Evolutionary conservation across 129 eudicot species (phyloP), one percentile per base, ranked within the genome.

Genomic region (Arctium minus): DNA sequence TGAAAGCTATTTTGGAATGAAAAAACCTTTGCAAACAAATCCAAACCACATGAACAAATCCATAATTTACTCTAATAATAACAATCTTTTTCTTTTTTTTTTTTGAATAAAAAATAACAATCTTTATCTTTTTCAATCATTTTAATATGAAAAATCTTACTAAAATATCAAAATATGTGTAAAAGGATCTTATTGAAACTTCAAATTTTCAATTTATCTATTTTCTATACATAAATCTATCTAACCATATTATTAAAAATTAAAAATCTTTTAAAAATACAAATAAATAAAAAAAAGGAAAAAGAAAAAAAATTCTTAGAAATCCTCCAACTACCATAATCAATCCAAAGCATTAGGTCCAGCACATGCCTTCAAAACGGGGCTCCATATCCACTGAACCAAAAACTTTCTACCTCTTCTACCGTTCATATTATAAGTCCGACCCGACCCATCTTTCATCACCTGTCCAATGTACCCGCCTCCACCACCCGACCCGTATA

Each of bases 381-480:
- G 97, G 83, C 86, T 89, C 97, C 97, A 93, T 27, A 93, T 73
- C 97, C 97, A 93, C 90, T 93, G 97, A 35, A 93, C 95, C 95
- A 93, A 74, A 78, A 86, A 93, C 86, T 75, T 91, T 78, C 96
- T 85, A 2, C 91, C 81, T 6, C 84, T 85, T 70, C 85, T 87
- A 27, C 97, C 97, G 74, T 82, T 84, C 92, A 91, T 44, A 83
- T 93, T 93, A 79, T 35, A 93, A 7, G 91, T 91, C 86, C 87
- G 84, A 35, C 96, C 97, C 40, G 78, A 84, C 46, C 78, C 79
- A 33, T 91, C 97, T 65, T 84, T 91, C 96, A 83, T 85, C 13
- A 93, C 92, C 79, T 85, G 89, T 15, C 97, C 97, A 5, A 88
- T 91, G 46, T 91, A 93, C 89, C 93, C 95, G 22, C 97, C 97